Evolutionary conservation across 2,329 filamentous ascomycete species (phyloP).

Genomic region (Neoscytalidium dimidiatum): DNA sequence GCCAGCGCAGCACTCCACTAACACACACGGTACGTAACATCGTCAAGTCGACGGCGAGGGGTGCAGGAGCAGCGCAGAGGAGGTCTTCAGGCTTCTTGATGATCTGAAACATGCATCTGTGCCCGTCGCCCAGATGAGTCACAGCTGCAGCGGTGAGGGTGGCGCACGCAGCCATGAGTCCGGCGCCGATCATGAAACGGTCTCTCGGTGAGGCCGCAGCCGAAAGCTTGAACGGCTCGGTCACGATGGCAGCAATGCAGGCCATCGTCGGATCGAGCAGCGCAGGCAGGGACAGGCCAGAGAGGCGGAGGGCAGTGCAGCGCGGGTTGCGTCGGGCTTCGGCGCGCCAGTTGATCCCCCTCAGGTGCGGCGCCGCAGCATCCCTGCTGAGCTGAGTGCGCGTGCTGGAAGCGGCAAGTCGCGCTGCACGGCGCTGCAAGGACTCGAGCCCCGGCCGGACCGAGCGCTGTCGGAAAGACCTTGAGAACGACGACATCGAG

Average conservation of each 20-base stretch:
- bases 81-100: slow-evolving; percentile 4
- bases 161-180: slow-evolving; percentile 10
- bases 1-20: slow-evolving; percentile 16
- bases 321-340: slow-evolving; percentile 16
- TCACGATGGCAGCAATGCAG: slow-evolving; percentile 13
- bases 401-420: slow-evolving; percentile 9
- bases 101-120: slow-evolving; percentile 18
- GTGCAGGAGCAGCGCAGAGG: slow-evolving; percentile 11
- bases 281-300: not conserved
- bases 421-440: slow-evolving; percentile 17
- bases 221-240: slow-evolving; percentile 9
- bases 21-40: not conserved
- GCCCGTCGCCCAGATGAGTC: slow-evolving; percentile 17
- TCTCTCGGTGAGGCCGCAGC: slow-evolving; percentile 13
- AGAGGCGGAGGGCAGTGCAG: not conserved
- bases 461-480: slow-evolving; percentile 10
- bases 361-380: not conserved
- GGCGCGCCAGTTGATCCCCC: slow-evolving; percentile 8
- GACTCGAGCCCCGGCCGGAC: slow-evolving; percentile 13
- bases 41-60: not conserved
- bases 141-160: slow-evolving; percentile 17
- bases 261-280: slow-evolving; percentile 7
- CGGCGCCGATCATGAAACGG: slow-evolving; percentile 17
- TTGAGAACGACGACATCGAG: not conserved
- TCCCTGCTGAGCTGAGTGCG: slow-evolving; percentile 19